These are phyloP conservation scores for Flueggea neowawraea DNA, from an alignment of 441 rosid species.

Conservation along the genomic window DNA sequence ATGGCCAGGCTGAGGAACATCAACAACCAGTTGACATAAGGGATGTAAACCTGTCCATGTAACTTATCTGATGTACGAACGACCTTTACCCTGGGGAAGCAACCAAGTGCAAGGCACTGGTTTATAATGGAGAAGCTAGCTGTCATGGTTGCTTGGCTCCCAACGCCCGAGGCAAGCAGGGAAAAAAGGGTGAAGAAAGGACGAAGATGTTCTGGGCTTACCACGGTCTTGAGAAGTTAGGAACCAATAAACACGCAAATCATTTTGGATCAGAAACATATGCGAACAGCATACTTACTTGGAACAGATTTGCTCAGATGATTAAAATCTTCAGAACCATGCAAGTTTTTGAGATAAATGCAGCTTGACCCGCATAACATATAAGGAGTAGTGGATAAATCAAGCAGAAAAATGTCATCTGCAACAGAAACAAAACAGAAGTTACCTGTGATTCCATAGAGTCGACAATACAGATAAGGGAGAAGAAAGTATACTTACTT, in stretches of 20 bases:
- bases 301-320: constrained; percentile 53
- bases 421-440: constrained; percentile 17
- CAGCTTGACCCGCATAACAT: constrained; percentile 67
- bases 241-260: not conserved
- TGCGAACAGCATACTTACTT: constrained; percentile 22
- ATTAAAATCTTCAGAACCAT: constrained; percentile 22
- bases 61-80: constrained; percentile 54
- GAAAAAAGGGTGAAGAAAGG: constrained; percentile 41
- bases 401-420: constrained; percentile 47
- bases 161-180: constrained; percentile 51
- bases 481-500: constrained; percentile 28
- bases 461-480: not conserved
- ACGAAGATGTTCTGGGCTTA: constrained; percentile 34
- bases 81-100: constrained; percentile 64
- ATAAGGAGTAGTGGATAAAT: constrained; percentile 53
- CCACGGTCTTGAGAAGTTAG: constrained; percentile 15
- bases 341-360: constrained; percentile 47
- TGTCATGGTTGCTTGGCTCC: constrained; percentile 78
- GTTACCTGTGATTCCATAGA: not conserved
- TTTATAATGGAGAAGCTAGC: constrained; percentile 70
- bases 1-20: constrained; percentile 59
- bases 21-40: constrained; percentile 58
- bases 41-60: constrained; percentile 64
- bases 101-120: constrained; percentile 60
- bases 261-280: not conserved